Evolutionary conservation across 495 filamentous ascomycete species (phyloP), one percentile per base, ranked within the genome.

Genomic region (Eremomyces bilateralis): DNA sequence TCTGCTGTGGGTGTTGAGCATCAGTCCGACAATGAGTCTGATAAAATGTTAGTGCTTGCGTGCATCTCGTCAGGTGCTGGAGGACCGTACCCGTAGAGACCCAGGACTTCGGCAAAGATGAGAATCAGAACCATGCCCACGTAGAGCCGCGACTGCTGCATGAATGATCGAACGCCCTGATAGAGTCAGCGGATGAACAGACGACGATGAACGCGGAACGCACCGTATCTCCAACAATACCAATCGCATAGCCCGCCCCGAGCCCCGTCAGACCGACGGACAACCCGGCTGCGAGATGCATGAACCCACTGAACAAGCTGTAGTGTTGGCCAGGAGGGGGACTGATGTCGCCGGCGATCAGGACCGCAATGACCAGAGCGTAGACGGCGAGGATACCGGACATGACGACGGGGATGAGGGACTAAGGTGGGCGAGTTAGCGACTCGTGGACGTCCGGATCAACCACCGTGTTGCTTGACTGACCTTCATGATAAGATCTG

Each of bases 331-430:
- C 45, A 27, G 65, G 60, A 15, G 74, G 69, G 5, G 81, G 79
- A 4, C 58, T 60, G 49, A 93, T 65, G 45, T 88, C 79, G 45
- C 75, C 71, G 12, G 82, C 77, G 50, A 95, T 95, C 21, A 99
- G 66, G 47, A 99, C 88, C 13, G 85, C 72, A 42, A 99, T 80
- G 42, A 99, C 88, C 30, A 99, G 78, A 22, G 83, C 73, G 59
- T 99, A 99, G 43, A 99, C 90, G 22, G 88, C 88, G 45, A 99
- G 82, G 51, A 99, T 99, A 66, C 88, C 88, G 50, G 88, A 90
- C 88, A 99, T 99, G 61, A 99, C 80, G 42, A 95, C 84, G 36
- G 85, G 88, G 48, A 90, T 85, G 24, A 93, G 63, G 31, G 79
- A 91, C 82, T 84, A 43, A 36, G 29, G 29, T 17, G 21, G 31